Base-by-base conservation (phyloP, 2,329 filamentous ascomycete species). In the Cryphonectria nitschkei region DNA sequence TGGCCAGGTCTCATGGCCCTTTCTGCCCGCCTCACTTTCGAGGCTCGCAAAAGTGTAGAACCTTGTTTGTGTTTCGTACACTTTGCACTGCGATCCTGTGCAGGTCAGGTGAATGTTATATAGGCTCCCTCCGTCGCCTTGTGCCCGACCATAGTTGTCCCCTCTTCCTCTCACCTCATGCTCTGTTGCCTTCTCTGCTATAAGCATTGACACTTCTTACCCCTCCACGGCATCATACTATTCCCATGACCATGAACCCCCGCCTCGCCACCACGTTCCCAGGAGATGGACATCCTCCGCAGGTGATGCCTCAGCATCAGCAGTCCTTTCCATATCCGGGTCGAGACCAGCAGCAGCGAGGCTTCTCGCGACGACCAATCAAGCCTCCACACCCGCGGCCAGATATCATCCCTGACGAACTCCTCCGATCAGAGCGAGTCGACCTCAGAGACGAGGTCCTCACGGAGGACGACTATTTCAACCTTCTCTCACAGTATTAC, bases 401-500 rank as follows among this genome's bases (percentile, higher is more conserved):
- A 46, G 65, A 67, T 11, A 67, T 71, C 26, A 67, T 73, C 46
- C 71, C 69, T 22, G 37, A 70, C 32, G 50, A 73, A 29, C 32
- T 71, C 29, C 46, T 54, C 43, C 66, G 69, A 8, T 46, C 52
- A 58, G 74, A 76, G 65, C 76, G 79, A 29, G 79, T 77, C 9
- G 83, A 86, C 68, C 76, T 84, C 65, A 80, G 80, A 41, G 72
- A 76, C 11, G 80, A 82, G 56, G 75, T 76, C 22, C 74, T 80
- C 68, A 83, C 80, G 0, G 78, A 82, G 34, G 76, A 79, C 7
- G 78, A 84, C 16, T 82, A 82, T 61, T 79, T 77, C 6, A 79
- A 82, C 3, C 70, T 74, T 3, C 79, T 85, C 19, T 82, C 84
- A 0, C 78, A 80, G 1, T 84, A 82, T 72, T 65, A 77, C 41